Evolutionary conservation across 2,329 filamentous ascomycete species (phyloP), one percentile per base, ranked within the genome.

Genomic region (Aureobasidium sp.): DNA sequence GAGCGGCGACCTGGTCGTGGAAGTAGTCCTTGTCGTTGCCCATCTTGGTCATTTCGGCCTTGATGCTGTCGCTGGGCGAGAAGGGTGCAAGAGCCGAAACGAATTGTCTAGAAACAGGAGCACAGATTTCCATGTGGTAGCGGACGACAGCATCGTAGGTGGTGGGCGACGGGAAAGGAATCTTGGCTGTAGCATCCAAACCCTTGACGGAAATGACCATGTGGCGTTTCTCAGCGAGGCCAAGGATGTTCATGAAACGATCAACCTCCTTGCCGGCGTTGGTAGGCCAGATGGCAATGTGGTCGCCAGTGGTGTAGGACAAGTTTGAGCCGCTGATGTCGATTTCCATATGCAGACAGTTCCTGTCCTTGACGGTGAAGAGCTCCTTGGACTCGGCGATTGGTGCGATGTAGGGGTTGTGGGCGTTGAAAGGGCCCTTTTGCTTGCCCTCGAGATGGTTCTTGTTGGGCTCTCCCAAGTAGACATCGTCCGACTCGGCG

Each of bases 81-180:
- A 99, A 99, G 46, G 90, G 85, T 64, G 93, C 89, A 27, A 99
- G 80, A 23, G 88, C 89, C 43, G 90, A 85, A 61, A 97, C 79
- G 70, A 97, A 95, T 74, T 99, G 94, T 78, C 95, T 93, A 62
- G 94, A 99, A 31, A 99, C 89, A 49, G 94, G 90, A 46, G 90
- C 91, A 72, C 91, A 90, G 65, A 96, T 94, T 77, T 99, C 95
- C 80, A 99, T 88, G 76, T 99, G 93, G 76, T 96, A 99, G 67
- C 94, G 89, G 62, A 89, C 79, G 65, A 93, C 90, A 61, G 93
- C 88, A 75, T 97, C 93, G 75, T 93, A 97, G 2, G 94, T 99
- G 17, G 94, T 97, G 7, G 94, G 94, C 5, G 92, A 92, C 19
- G 95, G 95, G 79, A 99, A 97, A 8, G 94, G 94, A 47, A 99